Evolutionary conservation across 108 stramenopile genomes (phyloP).

Genomic region (Cylindrotheca closterium): DNA sequence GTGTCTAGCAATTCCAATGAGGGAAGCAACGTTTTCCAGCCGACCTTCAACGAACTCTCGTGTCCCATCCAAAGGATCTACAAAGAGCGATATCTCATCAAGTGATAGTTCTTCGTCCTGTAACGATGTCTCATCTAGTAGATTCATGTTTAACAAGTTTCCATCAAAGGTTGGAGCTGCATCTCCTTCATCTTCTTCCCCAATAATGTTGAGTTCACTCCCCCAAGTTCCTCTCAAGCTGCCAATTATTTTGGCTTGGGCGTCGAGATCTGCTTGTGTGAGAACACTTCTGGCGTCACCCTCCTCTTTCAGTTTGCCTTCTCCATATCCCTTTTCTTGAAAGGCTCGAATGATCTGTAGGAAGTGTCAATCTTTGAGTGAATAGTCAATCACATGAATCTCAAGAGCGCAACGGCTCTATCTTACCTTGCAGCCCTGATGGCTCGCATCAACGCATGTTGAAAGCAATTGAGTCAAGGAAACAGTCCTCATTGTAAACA

Average conservation of each 20-base stretch:
- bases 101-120: slow-evolving; percentile 33
- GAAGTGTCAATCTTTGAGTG: too few relatives aligned
- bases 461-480: slow-evolving; percentile 49
- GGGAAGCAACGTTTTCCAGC: slow-evolving; percentile 66
- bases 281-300: slow-evolving; percentile 51
- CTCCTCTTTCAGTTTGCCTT: slow-evolving; percentile 41
- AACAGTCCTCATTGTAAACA: slow-evolving; percentile 34
- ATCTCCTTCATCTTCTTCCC: slow-evolving; percentile 49
- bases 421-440: slow-evolving; percentile 58
- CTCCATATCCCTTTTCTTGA: slow-evolving; percentile 1
- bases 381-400: too few relatives aligned
- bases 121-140: background rate
- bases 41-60: slow-evolving; percentile 85
- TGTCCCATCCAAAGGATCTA: slow-evolving; percentile 85
- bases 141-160: background rate
- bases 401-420: too few relatives aligned
- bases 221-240: slow-evolving; percentile 34
- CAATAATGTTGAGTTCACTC: slow-evolving; percentile 36
- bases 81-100: slow-evolving; percentile 51
- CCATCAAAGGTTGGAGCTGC: slow-evolving; percentile 12
- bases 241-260: slow-evolving; percentile 48
- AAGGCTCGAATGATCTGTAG: slow-evolving; percentile 2
- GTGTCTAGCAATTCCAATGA: slow-evolving; percentile 70
- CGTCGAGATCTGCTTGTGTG: slow-evolving; percentile 54
- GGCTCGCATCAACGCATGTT: slow-evolving; percentile 67